phyloP scores from a whole-genome alignment of 1,139 yeast species.

The Suhomyces atakaporum region DNA sequence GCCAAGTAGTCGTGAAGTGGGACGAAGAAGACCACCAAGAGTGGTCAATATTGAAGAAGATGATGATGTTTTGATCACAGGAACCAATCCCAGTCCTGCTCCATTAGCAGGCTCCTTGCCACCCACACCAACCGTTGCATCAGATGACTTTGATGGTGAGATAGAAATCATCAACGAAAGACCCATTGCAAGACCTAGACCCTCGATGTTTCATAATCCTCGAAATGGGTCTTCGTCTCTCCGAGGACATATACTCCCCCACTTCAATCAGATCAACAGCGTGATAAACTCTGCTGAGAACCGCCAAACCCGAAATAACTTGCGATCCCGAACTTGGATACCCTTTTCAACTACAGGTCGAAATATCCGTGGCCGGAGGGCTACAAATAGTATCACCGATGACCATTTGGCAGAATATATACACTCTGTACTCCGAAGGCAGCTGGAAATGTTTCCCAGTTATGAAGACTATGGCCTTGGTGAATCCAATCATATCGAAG shows the following conservation, averaged over 20 bases:
- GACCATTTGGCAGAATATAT: slow-evolving; percentile 8
- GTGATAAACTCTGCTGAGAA: slow-evolving; percentile 5
- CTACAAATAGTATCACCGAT: slow-evolving; percentile 1
- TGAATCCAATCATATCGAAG: slow-evolving; percentile 22
- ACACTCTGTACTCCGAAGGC: slow-evolving; percentile 5
- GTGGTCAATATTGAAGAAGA: slow-evolving; percentile 12
- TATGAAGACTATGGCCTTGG: slow-evolving; percentile 4
- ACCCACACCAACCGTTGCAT: background rate
- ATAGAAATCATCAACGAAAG: slow-evolving; percentile 29
- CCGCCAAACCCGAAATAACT: no score
- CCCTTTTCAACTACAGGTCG: slow-evolving; percentile 10
- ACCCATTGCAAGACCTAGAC: slow-evolving; percentile 14
- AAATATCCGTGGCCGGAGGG: slow-evolving; percentile 5
- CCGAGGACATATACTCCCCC: slow-evolving; percentile 3
- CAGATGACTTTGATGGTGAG: slow-evolving; percentile 23
- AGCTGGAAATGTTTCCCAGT: slow-evolving; percentile 2
- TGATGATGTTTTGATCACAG: slow-evolving; percentile 24
- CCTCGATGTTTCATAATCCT: slow-evolving; percentile 1
- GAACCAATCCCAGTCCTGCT: slow-evolving; percentile 15
- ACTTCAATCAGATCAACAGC: slow-evolving; percentile 7
- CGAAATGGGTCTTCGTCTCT: background rate
- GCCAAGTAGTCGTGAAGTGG: slow-evolving; percentile 1
- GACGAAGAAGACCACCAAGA: slow-evolving; percentile 5
- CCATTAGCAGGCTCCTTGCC: slow-evolving; percentile 5
- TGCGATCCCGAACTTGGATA: slow-evolving; percentile 5